Percentiles rank a stretch among this genome's conserved stretches.
Conservation (phyloP, 2,329 filamentous ascomycete genomes). For the Aspergillus felis region DNA sequence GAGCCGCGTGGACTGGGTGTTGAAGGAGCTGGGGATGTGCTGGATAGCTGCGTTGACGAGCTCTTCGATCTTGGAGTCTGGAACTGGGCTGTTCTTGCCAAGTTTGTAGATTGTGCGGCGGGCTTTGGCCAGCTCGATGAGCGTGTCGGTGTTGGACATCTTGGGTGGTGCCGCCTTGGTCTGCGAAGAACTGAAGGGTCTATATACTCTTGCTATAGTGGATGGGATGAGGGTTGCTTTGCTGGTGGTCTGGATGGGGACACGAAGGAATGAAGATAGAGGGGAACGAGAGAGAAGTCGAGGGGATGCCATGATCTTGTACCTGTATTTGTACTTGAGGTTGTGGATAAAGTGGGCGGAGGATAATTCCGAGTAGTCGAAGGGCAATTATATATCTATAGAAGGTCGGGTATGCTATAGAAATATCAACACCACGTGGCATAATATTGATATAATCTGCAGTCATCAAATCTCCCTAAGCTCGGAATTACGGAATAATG, state of each 20-base stretch:
- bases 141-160: constrained; percentile 14
- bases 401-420: background rate
- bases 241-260: background rate
- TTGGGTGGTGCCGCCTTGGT: constrained; percentile 1
- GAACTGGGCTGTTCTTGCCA: constrained; percentile 30
- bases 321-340: background rate
- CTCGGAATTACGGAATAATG: background rate
- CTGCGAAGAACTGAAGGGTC: constrained; percentile 14
- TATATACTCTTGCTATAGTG: constrained; percentile 11
- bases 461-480: background rate
- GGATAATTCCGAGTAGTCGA: background rate
- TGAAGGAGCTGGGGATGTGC: constrained; percentile 77
- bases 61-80: constrained; percentile 34
- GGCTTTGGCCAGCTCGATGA: constrained; percentile 30
- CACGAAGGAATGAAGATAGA: background rate
- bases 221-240: constrained; percentile 25
- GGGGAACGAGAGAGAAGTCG: background rate
- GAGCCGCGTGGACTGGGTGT: constrained; percentile 76
- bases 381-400: background rate
- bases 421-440: background rate
- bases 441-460: background rate
- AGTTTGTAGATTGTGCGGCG: constrained; percentile 37
- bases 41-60: constrained; percentile 51
- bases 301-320: background rate
- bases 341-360: background rate